Evolutionary conservation across 1,284 basidiomycete genomes (phyloP).

Genomic region (Leccinum pachyderme): DNA sequence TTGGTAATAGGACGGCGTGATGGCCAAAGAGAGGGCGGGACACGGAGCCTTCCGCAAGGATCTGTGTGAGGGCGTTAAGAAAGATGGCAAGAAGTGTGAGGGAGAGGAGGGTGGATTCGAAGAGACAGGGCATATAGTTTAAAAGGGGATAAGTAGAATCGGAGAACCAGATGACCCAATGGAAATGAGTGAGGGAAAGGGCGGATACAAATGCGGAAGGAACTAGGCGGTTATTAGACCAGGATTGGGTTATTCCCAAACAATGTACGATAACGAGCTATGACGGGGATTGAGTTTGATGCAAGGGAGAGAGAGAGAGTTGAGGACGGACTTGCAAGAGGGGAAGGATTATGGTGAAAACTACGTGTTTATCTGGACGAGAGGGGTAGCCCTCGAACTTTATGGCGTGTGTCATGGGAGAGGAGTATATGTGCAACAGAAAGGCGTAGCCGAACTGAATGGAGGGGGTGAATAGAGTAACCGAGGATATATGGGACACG

Average conservation of each 20-base stretch:
- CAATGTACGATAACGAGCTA: slow-evolving; percentile 64
- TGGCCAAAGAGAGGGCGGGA: slow-evolving; percentile 49
- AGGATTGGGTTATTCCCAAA: slow-evolving; percentile 57
- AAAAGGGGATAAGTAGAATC: slow-evolving; percentile 59
- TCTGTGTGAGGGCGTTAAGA: slow-evolving; percentile 62
- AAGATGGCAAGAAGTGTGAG: slow-evolving; percentile 55
- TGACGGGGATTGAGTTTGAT: not conserved
- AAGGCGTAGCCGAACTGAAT: slow-evolving; percentile 70
- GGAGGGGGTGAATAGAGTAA: slow-evolving; percentile 1
- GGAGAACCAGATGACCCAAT: slow-evolving; percentile 54
- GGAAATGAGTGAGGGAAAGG: slow-evolving; percentile 63
- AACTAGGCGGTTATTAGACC: slow-evolving; percentile 59
- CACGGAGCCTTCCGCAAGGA: slow-evolving; percentile 54
- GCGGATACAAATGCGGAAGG: slow-evolving; percentile 62
- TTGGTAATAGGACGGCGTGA: slow-evolving; percentile 41
- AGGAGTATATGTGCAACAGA: slow-evolving; percentile 68
- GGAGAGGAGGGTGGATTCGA: slow-evolving; percentile 58
- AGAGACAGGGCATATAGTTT: slow-evolving; percentile 68
- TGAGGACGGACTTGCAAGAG: slow-evolving; percentile 53
- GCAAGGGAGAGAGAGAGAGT: not conserved
- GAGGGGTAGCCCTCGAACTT: slow-evolving; percentile 46
- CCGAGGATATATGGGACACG: slow-evolving; percentile 3
- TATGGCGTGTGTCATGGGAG: slow-evolving; percentile 53
- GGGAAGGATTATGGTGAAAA: slow-evolving; percentile 66
- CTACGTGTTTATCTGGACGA: slow-evolving; percentile 65